These are phyloP conservation scores for Graphilbum fragrans DNA, from an alignment of 2,329 filamentous ascomycete genomes.

Conservation along the genomic window DNA sequence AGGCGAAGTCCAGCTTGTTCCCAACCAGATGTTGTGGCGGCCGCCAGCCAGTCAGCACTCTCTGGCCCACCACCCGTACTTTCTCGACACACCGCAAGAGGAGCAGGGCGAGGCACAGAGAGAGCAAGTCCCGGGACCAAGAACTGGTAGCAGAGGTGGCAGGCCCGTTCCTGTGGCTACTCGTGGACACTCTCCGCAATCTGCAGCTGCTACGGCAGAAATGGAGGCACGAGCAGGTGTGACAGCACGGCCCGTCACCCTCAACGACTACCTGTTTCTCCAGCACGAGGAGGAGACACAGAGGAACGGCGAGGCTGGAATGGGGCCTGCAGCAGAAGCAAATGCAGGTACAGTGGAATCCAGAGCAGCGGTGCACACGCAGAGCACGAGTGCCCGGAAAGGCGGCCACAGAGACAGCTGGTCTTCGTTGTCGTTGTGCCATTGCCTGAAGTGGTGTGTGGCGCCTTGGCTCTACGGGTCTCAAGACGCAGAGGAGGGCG, in stretches of 20 bases:
- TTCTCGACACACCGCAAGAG: not conserved
- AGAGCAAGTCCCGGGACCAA: no score
- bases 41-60: slow-evolving; percentile 11
- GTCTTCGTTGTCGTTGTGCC: not conserved
- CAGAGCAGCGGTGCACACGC: no score
- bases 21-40: slow-evolving; percentile 3
- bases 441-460: slow-evolving; percentile 1
- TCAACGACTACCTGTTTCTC: slow-evolving; percentile 10
- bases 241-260: slow-evolving; percentile 5
- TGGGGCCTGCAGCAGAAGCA: not conserved
- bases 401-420: no score
- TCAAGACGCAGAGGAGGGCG: no score
- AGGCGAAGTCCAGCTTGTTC: not conserved
- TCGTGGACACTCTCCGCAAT: no score
- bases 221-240: slow-evolving; percentile 5
- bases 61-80: slow-evolving; percentile 6
- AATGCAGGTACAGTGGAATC: no score
- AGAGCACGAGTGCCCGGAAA: no score
- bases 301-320: not conserved
- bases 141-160: no score
- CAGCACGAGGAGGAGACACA: not conserved
- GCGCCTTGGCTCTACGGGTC: not conserved
- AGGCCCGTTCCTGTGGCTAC: no score
- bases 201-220: no score
- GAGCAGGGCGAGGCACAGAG: not conserved